Base-by-base conservation (phyloP, 257 asterid genomes). In the Apocynum venetum region DNA sequence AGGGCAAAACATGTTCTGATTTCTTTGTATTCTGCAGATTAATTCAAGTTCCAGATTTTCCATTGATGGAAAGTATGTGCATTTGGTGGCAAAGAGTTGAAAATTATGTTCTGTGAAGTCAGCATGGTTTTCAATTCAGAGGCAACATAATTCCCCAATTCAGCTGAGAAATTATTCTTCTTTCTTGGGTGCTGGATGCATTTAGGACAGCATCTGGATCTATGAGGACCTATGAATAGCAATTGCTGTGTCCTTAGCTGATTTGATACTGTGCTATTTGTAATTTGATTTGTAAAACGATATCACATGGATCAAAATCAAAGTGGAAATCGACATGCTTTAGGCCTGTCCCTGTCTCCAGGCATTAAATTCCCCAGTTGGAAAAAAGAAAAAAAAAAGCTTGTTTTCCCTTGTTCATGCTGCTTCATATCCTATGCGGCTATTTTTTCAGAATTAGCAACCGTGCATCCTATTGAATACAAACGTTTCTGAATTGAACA, bases 31-130 rank as follows among this genome's bases (percentile, higher is more conserved):
- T 57, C 6, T 84, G 88, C 91, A 92, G 98, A 83, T 94, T 38
- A 83, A 76, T 64, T 86, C 94, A 64, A 92, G 97, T 84, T 87
- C 97, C 46, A 86, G 79, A 82, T 92, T 90, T 73, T 70, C 71
- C 25, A 70, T 84, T 49, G 93, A 89, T 75, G 96, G 96, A 72
- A 94, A 92, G 76, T 84, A 82, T 40, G 88, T 90, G 49, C 85
- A 85, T 8, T 68, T 92, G 44, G 93, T 84, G 73, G 73, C 83
- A 74, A 82, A 78, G 82, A 87, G 84, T 83, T 87, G 72, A 77
- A 36, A 74, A 10, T 56, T 5, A 63, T 6, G 52, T 65, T 65
- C 15, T 31, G 5, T 48, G 35, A 9, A 65, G 36, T 12, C 43
- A 63, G 31, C 20, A 52, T 8, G 35, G 8, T 15, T 44, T 71